Conservation (phyloP, 257 asterid species). For the Ocimum tenuiflorum region DNA sequence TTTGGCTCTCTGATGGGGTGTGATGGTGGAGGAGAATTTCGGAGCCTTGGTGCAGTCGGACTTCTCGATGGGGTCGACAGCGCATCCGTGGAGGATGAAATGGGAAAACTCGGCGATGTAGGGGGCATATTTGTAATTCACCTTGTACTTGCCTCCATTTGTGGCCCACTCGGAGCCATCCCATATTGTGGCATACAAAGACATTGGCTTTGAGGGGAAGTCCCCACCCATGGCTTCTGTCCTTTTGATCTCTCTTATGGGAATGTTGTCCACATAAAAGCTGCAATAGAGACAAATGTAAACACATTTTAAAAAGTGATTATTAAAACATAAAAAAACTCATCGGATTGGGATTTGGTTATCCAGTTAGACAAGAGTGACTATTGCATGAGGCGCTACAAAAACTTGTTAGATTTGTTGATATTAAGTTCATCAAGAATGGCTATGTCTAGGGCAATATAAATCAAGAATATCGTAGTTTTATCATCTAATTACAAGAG, state of each 20-base stretch:
- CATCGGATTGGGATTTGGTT: no score
- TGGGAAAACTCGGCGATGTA: constrained; percentile 55
- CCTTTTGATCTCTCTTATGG: constrained; percentile 67
- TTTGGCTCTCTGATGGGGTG: constrained; percentile 32
- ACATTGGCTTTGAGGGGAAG: constrained; percentile 84
- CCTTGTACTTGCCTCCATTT: constrained; percentile 62
- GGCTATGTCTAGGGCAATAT: no score
- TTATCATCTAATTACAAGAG: no score
- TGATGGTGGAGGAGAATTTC: constrained; percentile 28
- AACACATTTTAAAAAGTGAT: constrained; percentile 8
- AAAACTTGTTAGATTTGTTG: no score
- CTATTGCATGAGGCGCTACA: no score
- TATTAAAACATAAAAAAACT: no score
- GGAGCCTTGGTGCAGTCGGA: no score
- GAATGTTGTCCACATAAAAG: constrained; percentile 68
- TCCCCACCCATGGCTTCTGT: constrained; percentile 71
- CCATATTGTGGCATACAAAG: constrained; percentile 82
- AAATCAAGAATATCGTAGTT: no score
- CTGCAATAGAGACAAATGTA: constrained; percentile 24
- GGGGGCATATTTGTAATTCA: constrained; percentile 73
- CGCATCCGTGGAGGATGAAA: constrained; percentile 70
- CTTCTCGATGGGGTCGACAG: constrained; percentile 50
- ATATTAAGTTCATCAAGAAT: no score
- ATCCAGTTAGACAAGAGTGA: no score
- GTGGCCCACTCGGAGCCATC: constrained; percentile 92